A percentile compares a stretch with the other conserved stretches of the same genome.
Evolutionary conservation across 1,284 basidiomycete species (phyloP).

Genomic region (Crucibulum cyathiforme): DNA sequence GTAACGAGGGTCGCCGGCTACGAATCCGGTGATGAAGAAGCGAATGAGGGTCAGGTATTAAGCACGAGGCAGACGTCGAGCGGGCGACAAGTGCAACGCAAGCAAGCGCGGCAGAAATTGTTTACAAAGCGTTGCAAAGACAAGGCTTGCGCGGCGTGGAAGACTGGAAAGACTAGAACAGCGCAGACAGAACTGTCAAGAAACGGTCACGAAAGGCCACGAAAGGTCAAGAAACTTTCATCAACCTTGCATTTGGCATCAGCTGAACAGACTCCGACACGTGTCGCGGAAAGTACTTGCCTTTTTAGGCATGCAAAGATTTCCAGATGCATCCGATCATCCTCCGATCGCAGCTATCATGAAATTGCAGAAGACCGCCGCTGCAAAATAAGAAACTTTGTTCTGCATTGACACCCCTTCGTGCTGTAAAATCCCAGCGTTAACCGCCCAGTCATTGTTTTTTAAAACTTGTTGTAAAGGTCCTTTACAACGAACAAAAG

Average conservation of each 20-base stretch:
- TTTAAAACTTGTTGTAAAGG: too few species aligned
- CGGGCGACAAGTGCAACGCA: not conserved
- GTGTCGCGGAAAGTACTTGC: constrained; percentile 15
- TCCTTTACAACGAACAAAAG: too few species aligned
- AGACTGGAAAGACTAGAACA: too few species aligned
- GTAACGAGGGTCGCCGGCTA: not conserved
- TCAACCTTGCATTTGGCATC: constrained; percentile 10
- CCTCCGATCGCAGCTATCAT: constrained; percentile 4
- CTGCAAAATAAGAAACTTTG: not conserved
- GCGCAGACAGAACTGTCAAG: too few species aligned
- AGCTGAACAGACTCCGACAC: constrained; percentile 4
- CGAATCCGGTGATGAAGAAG: not conserved
- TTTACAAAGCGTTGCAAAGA: not conserved
- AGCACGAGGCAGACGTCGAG: constrained; percentile 27
- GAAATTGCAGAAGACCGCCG: not conserved
- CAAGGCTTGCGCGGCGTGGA: too few species aligned
- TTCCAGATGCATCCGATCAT: constrained; percentile 12
- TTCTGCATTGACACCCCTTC: not conserved
- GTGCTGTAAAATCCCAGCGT: too few species aligned
- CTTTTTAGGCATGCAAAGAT: constrained; percentile 11
- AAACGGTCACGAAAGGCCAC: too few species aligned
- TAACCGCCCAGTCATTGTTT: too few species aligned
- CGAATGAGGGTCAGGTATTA: not conserved
- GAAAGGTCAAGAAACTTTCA: constrained; percentile 10
- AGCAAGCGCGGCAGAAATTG: not conserved